phyloP scores from a whole-genome alignment of 768 basidiomycete species.

The Exsudoporus frostii region DNA sequence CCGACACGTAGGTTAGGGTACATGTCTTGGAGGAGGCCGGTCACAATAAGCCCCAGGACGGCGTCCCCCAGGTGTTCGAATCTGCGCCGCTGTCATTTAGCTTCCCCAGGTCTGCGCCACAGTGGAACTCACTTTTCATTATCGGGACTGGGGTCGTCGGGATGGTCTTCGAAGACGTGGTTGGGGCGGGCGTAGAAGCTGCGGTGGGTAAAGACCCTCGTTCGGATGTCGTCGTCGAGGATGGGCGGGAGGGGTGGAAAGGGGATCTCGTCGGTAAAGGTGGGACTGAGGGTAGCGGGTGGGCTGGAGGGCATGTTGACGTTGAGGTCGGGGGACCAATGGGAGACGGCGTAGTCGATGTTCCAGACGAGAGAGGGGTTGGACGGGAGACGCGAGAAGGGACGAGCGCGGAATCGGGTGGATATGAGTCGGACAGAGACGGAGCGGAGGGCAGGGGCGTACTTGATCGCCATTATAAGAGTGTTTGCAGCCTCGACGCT shows the following conservation, averaged over 20 bases:
- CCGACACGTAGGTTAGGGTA: constrained; percentile 74
- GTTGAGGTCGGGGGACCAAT: not conserved
- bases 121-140: constrained; percentile 63
- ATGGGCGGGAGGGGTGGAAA: constrained; percentile 63
- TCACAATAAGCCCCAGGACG: constrained; percentile 67
- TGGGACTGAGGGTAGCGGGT: constrained; percentile 19
- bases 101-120: not conserved
- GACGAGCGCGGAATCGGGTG: not conserved
- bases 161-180: constrained; percentile 73
- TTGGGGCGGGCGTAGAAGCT: constrained; percentile 67
- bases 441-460: not conserved
- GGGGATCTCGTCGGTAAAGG: constrained; percentile 30
- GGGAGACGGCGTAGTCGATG: constrained; percentile 4
- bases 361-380: not conserved
- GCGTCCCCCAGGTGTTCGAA: constrained; percentile 76
- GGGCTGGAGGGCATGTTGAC: constrained; percentile 5
- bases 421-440: not conserved
- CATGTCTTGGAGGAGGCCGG: constrained; percentile 56
- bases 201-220: constrained; percentile 73
- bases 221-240: constrained; percentile 39
- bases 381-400: too few species aligned
- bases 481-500: not conserved
- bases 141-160: constrained; percentile 71
- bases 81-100: constrained; percentile 33
- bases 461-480: not conserved